Evolutionary conservation across 2,329 filamentous ascomycete species (phyloP).

Genomic region (Ceratocystis papillata): DNA sequence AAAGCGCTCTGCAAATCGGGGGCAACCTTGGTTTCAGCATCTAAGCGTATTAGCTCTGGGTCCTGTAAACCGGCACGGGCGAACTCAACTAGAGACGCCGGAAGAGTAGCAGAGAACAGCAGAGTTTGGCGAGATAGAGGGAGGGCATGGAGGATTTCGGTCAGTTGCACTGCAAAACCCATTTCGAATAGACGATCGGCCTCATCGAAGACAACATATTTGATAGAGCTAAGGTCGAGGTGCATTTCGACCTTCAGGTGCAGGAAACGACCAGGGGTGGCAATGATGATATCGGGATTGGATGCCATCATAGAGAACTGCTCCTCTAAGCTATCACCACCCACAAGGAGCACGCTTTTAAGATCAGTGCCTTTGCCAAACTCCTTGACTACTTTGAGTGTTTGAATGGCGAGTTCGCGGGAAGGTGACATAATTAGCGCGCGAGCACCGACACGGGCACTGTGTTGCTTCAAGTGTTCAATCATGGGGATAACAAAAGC

Average conservation of each 20-base stretch:
- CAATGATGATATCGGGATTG: slow-evolving; percentile 95
- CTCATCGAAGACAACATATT: slow-evolving; percentile 95
- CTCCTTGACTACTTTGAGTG: slow-evolving; percentile 91
- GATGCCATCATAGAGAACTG: slow-evolving; percentile 87
- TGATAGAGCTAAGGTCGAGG: slow-evolving; percentile 77
- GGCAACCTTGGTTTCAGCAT: slow-evolving; percentile 91
- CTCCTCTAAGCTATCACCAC: slow-evolving; percentile 90
- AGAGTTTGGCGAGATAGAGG: slow-evolving; percentile 78
- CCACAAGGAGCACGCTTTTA: slow-evolving; percentile 79
- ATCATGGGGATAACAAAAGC: slow-evolving; percentile 99
- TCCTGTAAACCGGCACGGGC: slow-evolving; percentile 88
- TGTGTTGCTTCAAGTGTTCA: slow-evolving; percentile 80
- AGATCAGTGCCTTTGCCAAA: slow-evolving; percentile 82
- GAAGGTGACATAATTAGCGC: slow-evolving; percentile 86
- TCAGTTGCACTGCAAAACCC: slow-evolving; percentile 89
- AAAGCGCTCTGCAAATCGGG: slow-evolving; percentile 93
- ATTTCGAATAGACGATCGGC: slow-evolving; percentile 96
- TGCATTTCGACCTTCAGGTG: slow-evolving; percentile 97
- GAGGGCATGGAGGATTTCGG: slow-evolving; percentile 82
- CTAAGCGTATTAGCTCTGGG: slow-evolving; percentile 76
- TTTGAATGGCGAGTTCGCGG: slow-evolving; percentile 88
- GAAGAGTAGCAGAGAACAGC: slow-evolving; percentile 88
- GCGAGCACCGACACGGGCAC: slow-evolving; percentile 71
- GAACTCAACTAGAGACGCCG: slow-evolving; percentile 90
- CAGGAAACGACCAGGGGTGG: slow-evolving; percentile 88